Base-by-base conservation (phyloP, 2,329 filamentous ascomycete species). In the Alternaria solani region DNA sequence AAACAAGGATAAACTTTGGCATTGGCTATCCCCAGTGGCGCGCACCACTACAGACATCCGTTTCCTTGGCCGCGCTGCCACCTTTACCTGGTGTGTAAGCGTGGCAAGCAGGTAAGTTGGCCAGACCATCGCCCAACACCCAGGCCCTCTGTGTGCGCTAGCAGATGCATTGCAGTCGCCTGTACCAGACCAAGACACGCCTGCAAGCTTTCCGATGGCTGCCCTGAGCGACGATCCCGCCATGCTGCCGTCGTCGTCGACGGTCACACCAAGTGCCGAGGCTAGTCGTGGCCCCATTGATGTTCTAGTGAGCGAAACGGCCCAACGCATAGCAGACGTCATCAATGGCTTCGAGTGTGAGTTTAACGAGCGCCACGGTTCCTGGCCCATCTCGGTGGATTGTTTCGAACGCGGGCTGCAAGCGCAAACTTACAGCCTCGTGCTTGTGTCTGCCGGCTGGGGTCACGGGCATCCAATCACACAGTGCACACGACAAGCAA, bases 321-420 rank as follows among this genome's bases (percentile, higher is more conserved):
- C 67, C 14, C 53, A 55, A 28, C 67, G 34, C 48, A 67, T 71
- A 34, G 62, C 66, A 36, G 59, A 63, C 55, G 72, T 70, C 61
- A 72, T 76, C 55, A 69, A 66, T 59, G 59, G 67, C 61, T 65
- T 75, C 55, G 68, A 69, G 57, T 68, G 68, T 55, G 54, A 69
- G 36, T 64, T 75, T 38, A 58, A 68, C 38, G 14, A 61, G 23
- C 64, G 65, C 55, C 60, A 70, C 43, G 62, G 62, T 51, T 56
- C 46, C 38, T 65, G 57, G 65, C 65, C 41, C 52, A 48, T 32
- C 57, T 59, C 23, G 42, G 57, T 28, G 70, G 55, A 1, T 14
- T 36, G 38, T 42, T 74, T 43, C 28, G 59, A 70, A 49, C 32
- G 70, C 20, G 39, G 60, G 12, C 26, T 65, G 57, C 49, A 36